Evolutionary conservation across 2,329 filamentous ascomycete species (phyloP), one percentile per base, ranked within the genome.

Genomic region (Trichoderma pleuroti): DNA sequence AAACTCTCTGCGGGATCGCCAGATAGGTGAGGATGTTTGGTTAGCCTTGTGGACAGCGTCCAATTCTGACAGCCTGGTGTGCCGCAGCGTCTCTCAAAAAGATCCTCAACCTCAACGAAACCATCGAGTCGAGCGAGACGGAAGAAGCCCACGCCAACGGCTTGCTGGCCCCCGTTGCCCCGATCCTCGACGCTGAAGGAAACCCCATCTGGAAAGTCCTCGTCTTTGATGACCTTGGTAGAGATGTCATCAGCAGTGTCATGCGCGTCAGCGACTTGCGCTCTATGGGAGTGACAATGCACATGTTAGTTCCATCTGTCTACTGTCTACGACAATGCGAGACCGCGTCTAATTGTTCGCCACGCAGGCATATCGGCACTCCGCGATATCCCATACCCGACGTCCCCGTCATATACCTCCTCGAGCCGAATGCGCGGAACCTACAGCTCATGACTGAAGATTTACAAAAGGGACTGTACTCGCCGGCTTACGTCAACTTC

Each of bases 171-270:
- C 88, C 91, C 26, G 87, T 91, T 46, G 90, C 91, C n/a, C 91
- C 93, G 18, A 92, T 98, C 67, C 84, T 97, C 72, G 94, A 94
- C 75, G 87, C 93, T 60, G 91, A 97, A 76, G 94, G 94, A 73
- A 93, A 97, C 77, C 94, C 95, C 1, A 94, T 98, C 83, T 98
- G 95, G 95, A 98, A 98, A 81, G 93, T 98, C 8, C 85, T 99
- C 66, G 93, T 99, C 11, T 98, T 99, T 79, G 97, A 99, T 81
- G 92, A 95, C 75, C 81, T 91, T 5, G 96, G 95, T 61, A 88
- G 94, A 80, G 94, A 98, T 87, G 93, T 99, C 71, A 98, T 99
- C 77, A 98, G 94, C 84, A 98, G 94, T 77, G 94, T 99, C 3
- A 85, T 99, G 74, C 88, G 94, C 71, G 96, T 99, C 73, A 97